These are phyloP conservation scores for Phytopythium delawarense DNA, from an alignment of 352 stramenopile genomes.

Conservation along the genomic window DNA sequence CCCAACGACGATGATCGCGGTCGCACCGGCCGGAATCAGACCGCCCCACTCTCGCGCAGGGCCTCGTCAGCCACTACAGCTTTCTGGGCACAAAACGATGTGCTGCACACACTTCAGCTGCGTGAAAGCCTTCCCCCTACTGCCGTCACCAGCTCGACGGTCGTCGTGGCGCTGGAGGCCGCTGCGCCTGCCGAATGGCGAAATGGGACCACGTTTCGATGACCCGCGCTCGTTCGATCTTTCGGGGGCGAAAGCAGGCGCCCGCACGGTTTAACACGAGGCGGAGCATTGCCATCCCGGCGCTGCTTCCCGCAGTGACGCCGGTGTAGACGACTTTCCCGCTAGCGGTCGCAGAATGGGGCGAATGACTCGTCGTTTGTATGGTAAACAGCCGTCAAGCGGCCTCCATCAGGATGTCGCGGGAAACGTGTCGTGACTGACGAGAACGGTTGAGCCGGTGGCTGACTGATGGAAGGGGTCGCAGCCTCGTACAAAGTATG, in stretches of 20 bases:
- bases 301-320: neutral
- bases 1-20: neutral
- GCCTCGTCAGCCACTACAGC: neutral
- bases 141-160: too few relatives aligned
- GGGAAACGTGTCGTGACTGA: neutral
- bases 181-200: neutral
- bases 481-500: neutral
- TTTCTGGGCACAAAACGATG: neutral
- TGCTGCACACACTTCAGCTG: neutral
- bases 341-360: neutral
- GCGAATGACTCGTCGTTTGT: neutral
- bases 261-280: conserved; percentile 1
- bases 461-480: neutral
- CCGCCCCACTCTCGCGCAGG: neutral
- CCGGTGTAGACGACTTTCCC: conserved; percentile 6
- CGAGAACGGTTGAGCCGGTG: neutral
- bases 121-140: neutral
- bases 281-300: neutral
- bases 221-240: neutral
- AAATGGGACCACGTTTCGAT: conserved; percentile 4
- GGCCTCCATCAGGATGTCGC: neutral
- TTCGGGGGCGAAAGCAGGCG: neutral
- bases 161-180: too few relatives aligned
- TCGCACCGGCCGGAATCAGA: neutral
- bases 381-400: neutral